Base-by-base conservation (phyloP, 2,329 filamentous ascomycete species). In the Cladosporium sp. region DNA sequence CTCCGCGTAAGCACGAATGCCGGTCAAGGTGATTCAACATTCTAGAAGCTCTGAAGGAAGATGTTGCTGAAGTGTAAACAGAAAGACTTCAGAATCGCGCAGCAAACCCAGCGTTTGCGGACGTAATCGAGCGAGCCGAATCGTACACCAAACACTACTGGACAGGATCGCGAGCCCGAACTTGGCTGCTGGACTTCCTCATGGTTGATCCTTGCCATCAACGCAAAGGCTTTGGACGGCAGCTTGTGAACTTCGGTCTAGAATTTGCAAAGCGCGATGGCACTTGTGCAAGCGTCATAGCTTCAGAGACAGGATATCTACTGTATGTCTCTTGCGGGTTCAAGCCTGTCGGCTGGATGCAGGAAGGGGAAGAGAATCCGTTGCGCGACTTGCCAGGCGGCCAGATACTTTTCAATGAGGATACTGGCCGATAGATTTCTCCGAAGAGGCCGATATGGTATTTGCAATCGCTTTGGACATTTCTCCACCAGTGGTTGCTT, bases 261-360 rank as follows among this genome's bases (percentile, higher is more conserved):
- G 61, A 62, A 38, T 49, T 53, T 10, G 63, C 65, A 19, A 59
- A 46, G 35, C 41, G 52, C 43, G 78, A 79, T 60, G 86, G 79
- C 78, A 85, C 85, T 42, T 57, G 69, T 16, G 58, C 58, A 18
- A 61, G 60, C 41, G 57, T 63, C 31, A 56, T 65, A 3, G 53
- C 50, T 45, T 54, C 56, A 10, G 43, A 50, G 4, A 33, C 31
- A 13, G 56, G 58, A 5, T 52, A 56, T 19, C 4, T 10, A 4
- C 43, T 62, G 14, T 62, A 62, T 50, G 46, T 55, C 32, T 46
- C 54, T 9, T 54, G 52, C 11, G 43, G 46, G 3, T 54, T 51
- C 19, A 33, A 54, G 35, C 6, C 34, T 19, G 42, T 54, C 8
- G 45, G 45, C 4, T 22, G 19, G 9, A 31, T 43, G 3, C 16